Evolutionary conservation across 495 filamentous ascomycete species (phyloP).

Genomic region (Aeminium ludgeri): DNA sequence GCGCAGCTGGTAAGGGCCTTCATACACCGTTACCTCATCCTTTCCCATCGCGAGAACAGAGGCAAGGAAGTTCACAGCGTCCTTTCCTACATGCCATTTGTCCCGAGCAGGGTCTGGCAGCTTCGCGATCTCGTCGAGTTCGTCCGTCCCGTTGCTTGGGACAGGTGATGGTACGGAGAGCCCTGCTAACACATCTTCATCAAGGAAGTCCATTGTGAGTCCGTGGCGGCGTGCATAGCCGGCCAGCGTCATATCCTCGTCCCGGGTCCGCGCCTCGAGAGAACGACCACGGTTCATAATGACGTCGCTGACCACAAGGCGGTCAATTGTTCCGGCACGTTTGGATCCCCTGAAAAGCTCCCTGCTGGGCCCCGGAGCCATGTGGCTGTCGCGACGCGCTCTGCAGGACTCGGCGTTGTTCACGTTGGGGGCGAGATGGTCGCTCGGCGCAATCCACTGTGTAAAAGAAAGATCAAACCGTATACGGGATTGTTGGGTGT

Average conservation of each 20-base stretch:
- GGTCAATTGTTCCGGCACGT: too few relatives aligned
- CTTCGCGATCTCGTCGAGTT: not conserved
- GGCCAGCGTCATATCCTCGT: not conserved
- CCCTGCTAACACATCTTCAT: not conserved
- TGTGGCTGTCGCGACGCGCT: too few relatives aligned
- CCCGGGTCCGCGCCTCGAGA: too few relatives aligned
- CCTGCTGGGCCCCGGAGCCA: too few relatives aligned
- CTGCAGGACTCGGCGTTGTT: too few relatives aligned
- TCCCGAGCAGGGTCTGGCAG: not conserved
- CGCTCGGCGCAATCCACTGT: too few relatives aligned
- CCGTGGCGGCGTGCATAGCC: constrained; percentile 17
- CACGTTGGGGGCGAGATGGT: too few relatives aligned
- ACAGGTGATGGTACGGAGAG: not conserved
- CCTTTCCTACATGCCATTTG: constrained; percentile 12
- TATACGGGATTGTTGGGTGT: too few relatives aligned
- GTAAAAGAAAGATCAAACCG: too few relatives aligned
- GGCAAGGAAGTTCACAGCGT: constrained; percentile 8
- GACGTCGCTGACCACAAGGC: too few relatives aligned
- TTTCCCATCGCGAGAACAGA: constrained; percentile 2
- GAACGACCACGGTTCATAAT: too few relatives aligned
- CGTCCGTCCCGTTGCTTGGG: not conserved
- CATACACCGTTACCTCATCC: not conserved
- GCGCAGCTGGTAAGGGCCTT: not conserved
- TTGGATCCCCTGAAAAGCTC: too few relatives aligned
- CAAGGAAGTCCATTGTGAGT: constrained; percentile 19